These are phyloP conservation scores for Neurospora sp. DNA, from an alignment of 495 filamentous ascomycete genomes.

Conservation along the genomic window DNA sequence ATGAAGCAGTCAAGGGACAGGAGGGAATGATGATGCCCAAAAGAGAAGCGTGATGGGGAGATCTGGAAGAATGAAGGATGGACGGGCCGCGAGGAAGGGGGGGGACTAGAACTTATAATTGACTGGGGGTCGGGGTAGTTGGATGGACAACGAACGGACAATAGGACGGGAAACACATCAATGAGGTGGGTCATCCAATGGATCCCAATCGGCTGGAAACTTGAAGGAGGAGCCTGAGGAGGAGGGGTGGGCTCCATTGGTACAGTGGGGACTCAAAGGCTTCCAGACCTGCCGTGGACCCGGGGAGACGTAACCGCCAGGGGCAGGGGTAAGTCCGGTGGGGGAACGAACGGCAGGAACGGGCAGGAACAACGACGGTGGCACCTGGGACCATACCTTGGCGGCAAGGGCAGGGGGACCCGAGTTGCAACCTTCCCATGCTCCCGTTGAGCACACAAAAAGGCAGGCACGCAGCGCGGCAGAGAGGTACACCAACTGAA, in stretches of 20 bases:
- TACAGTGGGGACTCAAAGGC: background rate
- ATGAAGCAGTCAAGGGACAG: background rate
- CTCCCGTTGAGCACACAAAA: background rate
- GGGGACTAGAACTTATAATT: background rate
- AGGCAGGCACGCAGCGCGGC: background rate
- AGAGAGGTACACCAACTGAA: background rate
- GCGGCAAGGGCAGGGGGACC: background rate
- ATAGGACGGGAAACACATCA: background rate
- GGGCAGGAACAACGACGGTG: background rate
- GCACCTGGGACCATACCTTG: background rate
- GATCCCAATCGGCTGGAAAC: background rate
- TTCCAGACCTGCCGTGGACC: background rate
- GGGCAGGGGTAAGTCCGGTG: background rate
- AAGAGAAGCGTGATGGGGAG: conserved; percentile 1
- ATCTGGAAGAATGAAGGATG: background rate
- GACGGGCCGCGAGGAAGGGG: background rate
- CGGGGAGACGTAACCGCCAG: background rate
- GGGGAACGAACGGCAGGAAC: background rate
- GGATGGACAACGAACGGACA: background rate
- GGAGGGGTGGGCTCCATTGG: conserved; percentile 2
- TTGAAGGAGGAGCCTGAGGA: background rate
- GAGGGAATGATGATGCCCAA: conserved; percentile 2
- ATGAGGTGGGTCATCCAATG: background rate
- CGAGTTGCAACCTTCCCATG: background rate
- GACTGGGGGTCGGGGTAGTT: background rate